A percentile compares a stretch with the other conserved stretches of the same genome.
Conservation (phyloP, 345 rosid genomes). For the Pugionium cornutum region DNA sequence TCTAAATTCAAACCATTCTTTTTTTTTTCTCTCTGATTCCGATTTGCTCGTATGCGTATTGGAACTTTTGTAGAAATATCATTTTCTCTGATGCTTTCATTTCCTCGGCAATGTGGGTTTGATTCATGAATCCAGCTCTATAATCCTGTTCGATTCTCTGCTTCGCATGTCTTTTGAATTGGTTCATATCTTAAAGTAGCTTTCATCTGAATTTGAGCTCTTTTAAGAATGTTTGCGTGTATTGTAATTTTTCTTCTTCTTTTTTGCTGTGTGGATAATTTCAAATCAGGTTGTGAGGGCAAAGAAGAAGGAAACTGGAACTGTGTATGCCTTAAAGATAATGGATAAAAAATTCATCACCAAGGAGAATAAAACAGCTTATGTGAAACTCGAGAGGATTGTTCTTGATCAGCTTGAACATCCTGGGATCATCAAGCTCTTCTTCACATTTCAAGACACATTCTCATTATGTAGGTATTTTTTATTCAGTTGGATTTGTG, state of each 20-base stretch:
- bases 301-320: conserved; percentile 85
- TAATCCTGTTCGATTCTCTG: not conserved
- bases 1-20: not conserved
- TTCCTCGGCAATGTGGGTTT: conserved; percentile 9
- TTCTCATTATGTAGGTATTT: conserved; percentile 77
- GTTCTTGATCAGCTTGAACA: conserved; percentile 97
- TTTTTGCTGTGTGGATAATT: no score
- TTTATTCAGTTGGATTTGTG: not conserved
- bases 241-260: not conserved
- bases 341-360: conserved; percentile 99
- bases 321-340: conserved; percentile 87
- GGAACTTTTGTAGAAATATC: no score
- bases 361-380: conserved; percentile 95
- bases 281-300: conserved; percentile 85
- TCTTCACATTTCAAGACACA: conserved; percentile 88
- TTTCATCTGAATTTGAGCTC: not conserved
- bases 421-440: conserved; percentile 88
- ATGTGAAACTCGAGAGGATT: conserved; percentile 91
- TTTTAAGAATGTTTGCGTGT: not conserved
- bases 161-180: not conserved
- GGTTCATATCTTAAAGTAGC: no score
- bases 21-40: not conserved
- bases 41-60: no score
- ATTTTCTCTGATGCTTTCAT: not conserved
- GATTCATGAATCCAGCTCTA: not conserved